Percentiles rank a stretch among this genome's conserved stretches.
phyloP scores from a whole-genome alignment of 2,329 filamentous ascomycete species.

The Microdochium paspali region DNA sequence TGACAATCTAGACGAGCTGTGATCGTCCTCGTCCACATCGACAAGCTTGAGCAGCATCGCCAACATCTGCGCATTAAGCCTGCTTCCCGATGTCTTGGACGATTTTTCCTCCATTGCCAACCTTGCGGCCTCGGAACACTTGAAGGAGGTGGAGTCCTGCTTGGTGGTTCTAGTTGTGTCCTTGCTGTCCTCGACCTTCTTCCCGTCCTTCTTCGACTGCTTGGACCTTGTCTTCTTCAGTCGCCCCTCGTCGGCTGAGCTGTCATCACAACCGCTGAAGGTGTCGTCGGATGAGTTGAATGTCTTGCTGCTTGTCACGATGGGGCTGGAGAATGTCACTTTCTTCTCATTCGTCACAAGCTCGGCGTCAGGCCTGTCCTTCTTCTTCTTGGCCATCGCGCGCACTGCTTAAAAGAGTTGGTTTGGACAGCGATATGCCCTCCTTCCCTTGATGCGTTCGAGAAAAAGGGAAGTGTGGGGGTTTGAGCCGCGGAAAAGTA shows the following conservation, averaged over 20 bases:
- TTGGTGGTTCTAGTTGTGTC: neutral
- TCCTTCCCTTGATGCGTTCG: too few species aligned
- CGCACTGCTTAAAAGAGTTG: too few species aligned
- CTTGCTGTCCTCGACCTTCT: neutral
- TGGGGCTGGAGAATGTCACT: neutral
- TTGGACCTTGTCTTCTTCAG: neutral
- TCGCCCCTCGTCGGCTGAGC: neutral
- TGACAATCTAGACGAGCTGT: neutral
- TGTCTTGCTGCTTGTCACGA: neutral
- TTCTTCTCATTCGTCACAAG: neutral
- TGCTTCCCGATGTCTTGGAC: neutral
- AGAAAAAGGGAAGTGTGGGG: too few species aligned
- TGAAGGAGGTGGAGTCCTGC: too few species aligned
- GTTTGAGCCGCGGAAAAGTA: too few species aligned
- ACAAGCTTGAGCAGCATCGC: neutral
- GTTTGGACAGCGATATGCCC: too few species aligned
- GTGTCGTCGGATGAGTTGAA: neutral
- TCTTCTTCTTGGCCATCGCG: neutral
- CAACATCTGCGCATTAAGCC: neutral
- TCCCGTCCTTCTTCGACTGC: neutral
- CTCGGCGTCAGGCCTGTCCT: neutral
- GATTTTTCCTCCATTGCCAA: neutral
- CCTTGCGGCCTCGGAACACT: too few species aligned
- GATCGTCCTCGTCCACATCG: neutral
- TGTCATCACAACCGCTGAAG: neutral